Evolutionary conservation across 2,329 filamentous ascomycete species (phyloP).

Genomic region (Penicillium expansum): DNA sequence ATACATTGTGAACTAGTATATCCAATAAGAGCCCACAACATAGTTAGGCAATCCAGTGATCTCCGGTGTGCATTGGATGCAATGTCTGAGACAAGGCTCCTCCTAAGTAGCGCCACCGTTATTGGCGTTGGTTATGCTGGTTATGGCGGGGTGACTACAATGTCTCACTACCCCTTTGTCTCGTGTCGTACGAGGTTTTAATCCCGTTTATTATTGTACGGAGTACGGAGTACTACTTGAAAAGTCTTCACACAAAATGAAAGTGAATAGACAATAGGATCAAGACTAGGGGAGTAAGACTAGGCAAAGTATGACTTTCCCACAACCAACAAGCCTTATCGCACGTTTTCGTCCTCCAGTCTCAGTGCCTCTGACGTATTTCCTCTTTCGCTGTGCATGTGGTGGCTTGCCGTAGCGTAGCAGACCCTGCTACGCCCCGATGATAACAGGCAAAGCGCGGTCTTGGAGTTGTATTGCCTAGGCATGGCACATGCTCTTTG

Average conservation of each 20-base stretch:
- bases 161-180: slow-evolving; percentile 13
- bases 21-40: neutral
- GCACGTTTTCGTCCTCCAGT: neutral
- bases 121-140: neutral
- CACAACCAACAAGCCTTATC: neutral
- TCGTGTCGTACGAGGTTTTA: neutral
- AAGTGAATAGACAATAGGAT: neutral
- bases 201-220: neutral
- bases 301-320: neutral
- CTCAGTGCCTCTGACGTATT: slow-evolving; percentile 1
- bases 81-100: slow-evolving; percentile 2
- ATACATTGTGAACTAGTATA: neutral
- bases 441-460: neutral
- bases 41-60: neutral
- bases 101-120: neutral
- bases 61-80: slow-evolving; percentile 3
- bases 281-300: too few relatives aligned
- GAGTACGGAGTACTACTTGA: too few relatives aligned
- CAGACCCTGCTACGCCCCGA: neutral
- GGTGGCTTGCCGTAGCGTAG: slow-evolving; percentile 14
- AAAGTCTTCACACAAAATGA: neutral
- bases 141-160: neutral
- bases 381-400: slow-evolving; percentile 8
- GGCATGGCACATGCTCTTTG: slow-evolving; percentile 3
- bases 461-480: neutral